These are phyloP conservation scores for Hemileccinum impolitum DNA, from an alignment of 768 basidiomycete genomes.

Conservation along the genomic window DNA sequence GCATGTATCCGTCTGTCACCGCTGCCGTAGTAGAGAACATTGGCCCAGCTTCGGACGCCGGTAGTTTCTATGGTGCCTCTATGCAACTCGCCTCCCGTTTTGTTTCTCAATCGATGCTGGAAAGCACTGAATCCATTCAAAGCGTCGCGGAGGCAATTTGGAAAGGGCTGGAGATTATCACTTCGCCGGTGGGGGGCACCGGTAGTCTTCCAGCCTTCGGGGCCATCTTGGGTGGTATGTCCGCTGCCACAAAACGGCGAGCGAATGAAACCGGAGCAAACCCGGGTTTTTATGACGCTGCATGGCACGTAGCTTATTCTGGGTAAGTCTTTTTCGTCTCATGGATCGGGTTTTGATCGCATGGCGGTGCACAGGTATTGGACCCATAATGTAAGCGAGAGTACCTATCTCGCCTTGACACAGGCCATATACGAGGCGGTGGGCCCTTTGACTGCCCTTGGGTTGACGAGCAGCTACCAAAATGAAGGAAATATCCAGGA, in stretches of 20 bases:
- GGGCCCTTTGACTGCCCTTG: constrained; percentile 1
- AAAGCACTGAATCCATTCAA: neutral
- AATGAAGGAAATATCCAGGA: constrained; percentile 11
- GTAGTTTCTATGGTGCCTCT: constrained; percentile 11
- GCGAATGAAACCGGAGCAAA: constrained; percentile 18
- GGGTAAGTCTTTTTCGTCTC: neutral
- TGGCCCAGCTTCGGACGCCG: constrained; percentile 4
- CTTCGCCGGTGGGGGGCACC: neutral
- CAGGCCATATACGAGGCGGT: neutral
- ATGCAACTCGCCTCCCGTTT: constrained; percentile 12
- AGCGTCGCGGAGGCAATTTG: constrained; percentile 18
- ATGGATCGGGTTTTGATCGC: neutral
- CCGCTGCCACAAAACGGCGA: constrained; percentile 5
- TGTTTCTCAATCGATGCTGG: constrained; percentile 12
- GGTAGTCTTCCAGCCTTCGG: neutral
- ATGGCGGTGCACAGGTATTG: constrained; percentile 7
- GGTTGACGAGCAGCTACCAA: constrained; percentile 9
- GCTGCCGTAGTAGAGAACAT: constrained; percentile 3
- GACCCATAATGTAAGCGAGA: neutral
- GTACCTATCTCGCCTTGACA: neutral
- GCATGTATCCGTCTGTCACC: constrained; percentile 13
- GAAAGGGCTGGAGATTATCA: constrained; percentile 11
- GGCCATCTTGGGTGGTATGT: constrained; percentile 13
- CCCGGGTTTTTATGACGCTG: constrained; percentile 16
- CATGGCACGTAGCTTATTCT: constrained; percentile 11